phyloP scores from a whole-genome alignment of 176 grass and related monocot genomes.

The Aegilops sharonensis region DNA sequence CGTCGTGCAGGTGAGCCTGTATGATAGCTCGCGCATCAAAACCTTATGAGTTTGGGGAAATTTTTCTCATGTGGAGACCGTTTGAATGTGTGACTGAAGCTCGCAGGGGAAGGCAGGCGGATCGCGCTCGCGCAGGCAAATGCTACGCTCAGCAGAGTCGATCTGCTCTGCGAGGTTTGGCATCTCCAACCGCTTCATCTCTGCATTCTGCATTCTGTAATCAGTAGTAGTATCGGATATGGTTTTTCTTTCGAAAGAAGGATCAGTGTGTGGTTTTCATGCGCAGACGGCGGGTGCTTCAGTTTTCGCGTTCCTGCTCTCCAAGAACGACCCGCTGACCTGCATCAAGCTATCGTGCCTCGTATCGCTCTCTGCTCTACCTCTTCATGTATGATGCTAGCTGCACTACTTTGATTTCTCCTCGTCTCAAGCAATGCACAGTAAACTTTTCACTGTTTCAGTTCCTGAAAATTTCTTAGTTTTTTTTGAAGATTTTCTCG shows the following conservation, averaged over 20 bases:
- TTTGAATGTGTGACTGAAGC: slow-evolving; percentile 29
- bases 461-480: background rate
- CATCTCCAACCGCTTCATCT: background rate
- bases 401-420: background rate
- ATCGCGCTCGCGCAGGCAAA: slow-evolving; percentile 57
- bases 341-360: slow-evolving; percentile 55
- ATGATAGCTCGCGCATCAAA: background rate
- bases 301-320: slow-evolving; percentile 49
- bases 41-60: background rate
- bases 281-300: slow-evolving; percentile 48
- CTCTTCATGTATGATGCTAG: slow-evolving; percentile 24
- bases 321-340: slow-evolving; percentile 41
- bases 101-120: slow-evolving; percentile 47
- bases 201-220: background rate
- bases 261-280: background rate
- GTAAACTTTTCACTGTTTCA: background rate
- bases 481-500: slow-evolving; percentile 34
- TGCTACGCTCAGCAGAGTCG: slow-evolving; percentile 51
- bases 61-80: background rate
- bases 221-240: background rate
- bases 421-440: background rate
- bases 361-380: slow-evolving; percentile 43
- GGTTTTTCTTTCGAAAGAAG: background rate
- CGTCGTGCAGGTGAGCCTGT: slow-evolving; percentile 35
- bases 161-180: slow-evolving; percentile 61